A percentile compares a stretch with the other conserved stretches of the same genome.
These are phyloP conservation scores for Fusarium sp. DNA, from an alignment of 2,329 filamentous ascomycete genomes.

Conservation along the genomic window DNA sequence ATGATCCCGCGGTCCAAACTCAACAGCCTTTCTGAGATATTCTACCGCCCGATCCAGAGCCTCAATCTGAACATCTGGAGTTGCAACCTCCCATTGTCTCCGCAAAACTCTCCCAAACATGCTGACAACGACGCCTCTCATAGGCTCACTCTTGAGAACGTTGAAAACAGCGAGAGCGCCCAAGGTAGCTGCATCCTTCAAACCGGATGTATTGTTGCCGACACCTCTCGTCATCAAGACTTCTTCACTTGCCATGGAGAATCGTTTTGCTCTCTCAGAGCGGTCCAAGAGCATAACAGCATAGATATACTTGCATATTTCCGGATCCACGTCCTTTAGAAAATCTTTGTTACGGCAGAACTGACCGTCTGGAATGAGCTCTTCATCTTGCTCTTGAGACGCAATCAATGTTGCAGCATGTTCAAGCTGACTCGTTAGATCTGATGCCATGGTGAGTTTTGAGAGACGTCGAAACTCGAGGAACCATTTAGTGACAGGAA, in stretches of 20 bases:
- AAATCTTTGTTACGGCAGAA: not conserved
- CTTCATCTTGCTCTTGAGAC: not conserved
- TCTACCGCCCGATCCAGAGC: not conserved
- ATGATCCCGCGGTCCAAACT: not conserved
- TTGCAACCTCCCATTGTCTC: not conserved
- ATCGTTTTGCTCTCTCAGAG: not conserved
- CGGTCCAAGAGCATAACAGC: not conserved
- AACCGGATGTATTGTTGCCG: not conserved
- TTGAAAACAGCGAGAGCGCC: not conserved
- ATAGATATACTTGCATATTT: not conserved
- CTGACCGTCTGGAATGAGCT: not conserved
- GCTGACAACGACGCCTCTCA: not conserved
- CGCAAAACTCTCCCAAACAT: not conserved
- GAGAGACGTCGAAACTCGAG: accelerated
- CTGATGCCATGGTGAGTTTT: not conserved
- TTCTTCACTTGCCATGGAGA: not conserved
- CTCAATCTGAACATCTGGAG: accelerated
- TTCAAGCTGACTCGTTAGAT: not conserved
- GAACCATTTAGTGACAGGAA: not conserved
- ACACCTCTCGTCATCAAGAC: not conserved
- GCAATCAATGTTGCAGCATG: not conserved
- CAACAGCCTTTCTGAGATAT: not conserved
- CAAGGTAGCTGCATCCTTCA: not conserved
- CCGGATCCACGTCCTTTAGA: not conserved
- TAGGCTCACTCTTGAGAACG: not conserved